A percentile compares a stretch with the other conserved stretches of the same genome.
These are phyloP conservation scores for Sphaerostilbella broomeana DNA, from an alignment of 2,329 filamentous ascomycete genomes.

Conservation along the genomic window DNA sequence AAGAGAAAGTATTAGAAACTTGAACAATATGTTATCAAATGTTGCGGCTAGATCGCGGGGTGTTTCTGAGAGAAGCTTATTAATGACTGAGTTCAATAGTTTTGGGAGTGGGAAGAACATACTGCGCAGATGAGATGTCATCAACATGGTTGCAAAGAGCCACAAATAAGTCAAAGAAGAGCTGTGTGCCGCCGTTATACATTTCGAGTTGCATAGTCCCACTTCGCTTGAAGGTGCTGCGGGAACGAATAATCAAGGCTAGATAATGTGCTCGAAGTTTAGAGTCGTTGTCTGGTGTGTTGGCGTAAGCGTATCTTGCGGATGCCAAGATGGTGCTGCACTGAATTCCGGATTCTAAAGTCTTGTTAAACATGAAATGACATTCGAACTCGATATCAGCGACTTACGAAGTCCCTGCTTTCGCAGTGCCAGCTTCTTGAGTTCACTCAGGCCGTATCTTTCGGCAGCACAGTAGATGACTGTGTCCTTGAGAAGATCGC, in stretches of 20 bases:
- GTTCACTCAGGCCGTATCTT: slow-evolving; percentile 73
- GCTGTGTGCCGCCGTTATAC: slow-evolving; percentile 71
- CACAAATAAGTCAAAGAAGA: slow-evolving; percentile 93
- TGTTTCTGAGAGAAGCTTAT: slow-evolving; percentile 28
- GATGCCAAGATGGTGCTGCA: slow-evolving; percentile 79
- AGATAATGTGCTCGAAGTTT: slow-evolving; percentile 87
- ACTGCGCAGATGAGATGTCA: slow-evolving; percentile 54
- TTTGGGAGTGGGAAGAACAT: slow-evolving; percentile 32
- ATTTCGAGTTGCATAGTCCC: slow-evolving; percentile 96
- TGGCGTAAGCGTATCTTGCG: slow-evolving; percentile 81
- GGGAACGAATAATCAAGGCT: slow-evolving; percentile 81
- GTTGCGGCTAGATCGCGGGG: slow-evolving; percentile 43
- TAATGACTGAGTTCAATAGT: too few species aligned
- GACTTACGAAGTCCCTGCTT: slow-evolving; percentile 78
- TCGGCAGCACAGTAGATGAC: slow-evolving; percentile 86
- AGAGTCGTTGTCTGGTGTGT: slow-evolving; percentile 87
- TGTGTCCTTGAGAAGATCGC: slow-evolving; percentile 76
- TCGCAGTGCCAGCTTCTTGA: slow-evolving; percentile 76
- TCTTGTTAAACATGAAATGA: slow-evolving; percentile 11
- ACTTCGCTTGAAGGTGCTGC: slow-evolving; percentile 84
- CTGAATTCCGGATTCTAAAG: slow-evolving; percentile 65
- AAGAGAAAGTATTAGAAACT: slow-evolving; percentile 7
- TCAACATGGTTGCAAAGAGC: slow-evolving; percentile 87
- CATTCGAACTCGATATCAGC: not conserved
- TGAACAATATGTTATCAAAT: slow-evolving; percentile 22